Base-by-base conservation (phyloP, 306 rosid species). In the Crataegus laevigata region DNA sequence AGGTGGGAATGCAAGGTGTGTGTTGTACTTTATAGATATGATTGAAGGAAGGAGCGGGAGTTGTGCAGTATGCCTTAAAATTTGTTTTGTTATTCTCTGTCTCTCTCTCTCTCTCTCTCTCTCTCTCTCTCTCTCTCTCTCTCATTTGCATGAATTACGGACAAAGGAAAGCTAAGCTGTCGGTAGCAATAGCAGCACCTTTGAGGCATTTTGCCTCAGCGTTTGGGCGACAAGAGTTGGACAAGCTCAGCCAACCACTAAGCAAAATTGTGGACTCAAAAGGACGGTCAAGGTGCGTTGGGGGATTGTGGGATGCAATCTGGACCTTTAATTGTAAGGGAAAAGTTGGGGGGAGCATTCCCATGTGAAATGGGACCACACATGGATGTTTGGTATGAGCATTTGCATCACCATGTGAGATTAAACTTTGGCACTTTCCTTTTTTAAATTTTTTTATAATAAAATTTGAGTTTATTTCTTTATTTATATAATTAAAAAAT, bases 111-210 rank as follows among this genome's bases (percentile, higher is more conserved):
- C 21, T 69, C 40, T 47, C 26, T n/a, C 28, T 57, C 32, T 13
- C 28, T 55, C 26, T 54, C 26, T 69, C 52, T 26, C 15, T 11
- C 22, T 47, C 21, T 69, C 40, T 47, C 26, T n/a, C 28, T 32
- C 36, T 57, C 28, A 55, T 61, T 63, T 47, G 83, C 87, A 86
- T 84, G 86, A 93, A 89, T 83, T 85, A 52, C 73, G 96, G 96
- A 93, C 86, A 89, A 87, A 88, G 97, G 85, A 77, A 88, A 84
- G 87, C 74, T 68, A 70, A 75, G 87, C 71, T 91, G 98, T 91
- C 96, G 97, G 96, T 80, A 80, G 94, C 83, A 84, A 83, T 45
- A 72, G 91, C 74, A 79, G 90, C 97, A 94, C 60, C 78, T 72
- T 80, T 75, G 89, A 87, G 91, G 96, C 87, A 87, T 52, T 5